A percentile compares a stretch with the other conserved stretches of the same genome.
Conservation (phyloP, 2,329 filamentous ascomycete species). For the Plenodomus biglobosus region DNA sequence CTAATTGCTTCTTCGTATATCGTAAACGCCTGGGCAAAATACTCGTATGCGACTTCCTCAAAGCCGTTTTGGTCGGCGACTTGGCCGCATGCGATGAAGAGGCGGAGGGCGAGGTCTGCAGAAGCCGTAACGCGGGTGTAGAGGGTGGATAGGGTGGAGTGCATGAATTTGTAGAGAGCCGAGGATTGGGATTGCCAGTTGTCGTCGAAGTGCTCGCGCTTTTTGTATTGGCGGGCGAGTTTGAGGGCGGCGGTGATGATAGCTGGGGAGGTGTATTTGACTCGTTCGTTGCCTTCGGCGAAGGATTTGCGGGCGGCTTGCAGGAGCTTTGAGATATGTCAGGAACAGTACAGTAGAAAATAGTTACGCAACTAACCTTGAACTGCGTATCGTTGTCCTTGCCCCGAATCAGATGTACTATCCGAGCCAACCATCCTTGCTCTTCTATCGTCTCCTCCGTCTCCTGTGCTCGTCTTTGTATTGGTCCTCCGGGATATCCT, state of each 20-base stretch:
- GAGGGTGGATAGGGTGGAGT: conserved; percentile 80
- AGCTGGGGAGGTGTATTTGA: conserved; percentile 92
- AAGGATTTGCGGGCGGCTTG: conserved; percentile 87
- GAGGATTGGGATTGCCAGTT: conserved; percentile 74
- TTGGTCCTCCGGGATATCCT: conserved; percentile 77
- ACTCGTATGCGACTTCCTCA: conserved; percentile 96
- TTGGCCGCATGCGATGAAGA: conserved; percentile 91
- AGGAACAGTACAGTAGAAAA: conserved; percentile 2
- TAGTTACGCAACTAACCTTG: conserved; percentile 53
- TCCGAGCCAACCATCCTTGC: conserved; percentile 92
- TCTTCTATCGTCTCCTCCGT: conserved; percentile 98
- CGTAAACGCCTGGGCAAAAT: conserved; percentile 96
- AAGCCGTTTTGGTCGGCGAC: conserved; percentile 88
- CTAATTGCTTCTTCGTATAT: conserved; percentile 96
- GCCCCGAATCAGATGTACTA: conserved; percentile 83
- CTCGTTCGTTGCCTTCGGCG: conserved; percentile 88
- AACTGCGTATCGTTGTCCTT: conserved; percentile 92
- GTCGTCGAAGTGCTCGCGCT: conserved; percentile 81
- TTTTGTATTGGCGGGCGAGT: conserved; percentile 83
- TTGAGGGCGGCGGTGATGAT: conserved; percentile 88
- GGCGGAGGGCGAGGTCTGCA: conserved; percentile 81
- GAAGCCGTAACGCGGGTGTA: conserved; percentile 85
- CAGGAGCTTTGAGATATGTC: conserved; percentile 60
- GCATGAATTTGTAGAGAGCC: conserved; percentile 92
- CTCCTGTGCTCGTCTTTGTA: conserved; percentile 74